Evolutionary conservation across 345 rosid genomes (phyloP).

Genomic region (Eucalyptus marginata): DNA sequence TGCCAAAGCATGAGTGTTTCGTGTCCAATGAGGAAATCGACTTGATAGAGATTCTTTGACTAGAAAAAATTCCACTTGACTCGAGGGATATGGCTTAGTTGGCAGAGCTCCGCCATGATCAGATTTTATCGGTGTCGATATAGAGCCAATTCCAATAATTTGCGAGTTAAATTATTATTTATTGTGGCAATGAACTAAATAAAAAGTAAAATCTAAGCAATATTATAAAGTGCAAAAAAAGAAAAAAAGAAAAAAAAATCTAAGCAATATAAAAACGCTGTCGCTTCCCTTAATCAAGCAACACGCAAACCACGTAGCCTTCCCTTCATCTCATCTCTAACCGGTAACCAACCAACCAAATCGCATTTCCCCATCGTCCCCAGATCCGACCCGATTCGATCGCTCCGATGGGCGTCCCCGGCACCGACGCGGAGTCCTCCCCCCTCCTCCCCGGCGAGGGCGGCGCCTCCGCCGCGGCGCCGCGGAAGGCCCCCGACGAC

Average conservation of each 20-base stretch:
- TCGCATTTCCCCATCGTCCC: background rate
- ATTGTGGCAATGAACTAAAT: background rate
- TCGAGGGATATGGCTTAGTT: too few relatives aligned
- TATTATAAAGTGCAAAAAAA: background rate
- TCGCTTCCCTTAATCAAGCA: background rate
- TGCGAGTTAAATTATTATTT: background rate
- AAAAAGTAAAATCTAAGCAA: background rate
- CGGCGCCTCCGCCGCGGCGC: background rate
- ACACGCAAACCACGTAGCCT: background rate
- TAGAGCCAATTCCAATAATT: background rate
- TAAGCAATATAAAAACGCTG: background rate
- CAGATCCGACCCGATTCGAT: background rate
- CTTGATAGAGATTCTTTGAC: background rate
- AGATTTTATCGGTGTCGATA: background rate
- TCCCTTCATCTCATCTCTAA: background rate
- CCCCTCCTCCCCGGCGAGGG: slow-evolving; percentile 18
- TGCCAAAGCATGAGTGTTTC: background rate
- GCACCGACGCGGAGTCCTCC: slow-evolving; percentile 37
- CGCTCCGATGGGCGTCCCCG: background rate
- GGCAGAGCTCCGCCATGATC: too few relatives aligned
- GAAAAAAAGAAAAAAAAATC: too few relatives aligned
- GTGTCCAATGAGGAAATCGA: background rate
- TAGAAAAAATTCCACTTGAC: background rate
- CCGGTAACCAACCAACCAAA: background rate
- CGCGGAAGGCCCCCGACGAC: slow-evolving; percentile 38